These are phyloP conservation scores for Daldinia decipiens DNA, from an alignment of 495 filamentous ascomycete species.

Conservation along the genomic window DNA sequence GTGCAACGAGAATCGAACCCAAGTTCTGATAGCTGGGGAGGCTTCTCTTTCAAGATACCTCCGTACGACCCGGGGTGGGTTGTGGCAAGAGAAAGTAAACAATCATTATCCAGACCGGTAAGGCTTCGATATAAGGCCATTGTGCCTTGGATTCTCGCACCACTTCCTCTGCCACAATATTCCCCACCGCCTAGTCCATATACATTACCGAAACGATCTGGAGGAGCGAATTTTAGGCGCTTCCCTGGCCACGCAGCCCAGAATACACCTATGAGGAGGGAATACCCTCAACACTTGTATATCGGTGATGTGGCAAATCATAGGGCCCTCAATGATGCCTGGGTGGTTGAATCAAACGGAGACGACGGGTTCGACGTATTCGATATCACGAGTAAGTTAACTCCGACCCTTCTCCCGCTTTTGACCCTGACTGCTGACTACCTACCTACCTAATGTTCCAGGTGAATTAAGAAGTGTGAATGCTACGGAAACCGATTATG, in stretches of 20 bases:
- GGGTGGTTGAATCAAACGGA: slow-evolving; percentile 14
- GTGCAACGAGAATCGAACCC: background rate
- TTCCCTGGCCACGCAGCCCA: too few species aligned
- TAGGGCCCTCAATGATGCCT: slow-evolving; percentile 9
- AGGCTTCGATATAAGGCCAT: background rate
- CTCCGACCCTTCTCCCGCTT: background rate
- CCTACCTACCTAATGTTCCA: background rate
- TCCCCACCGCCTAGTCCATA: slow-evolving; percentile 5
- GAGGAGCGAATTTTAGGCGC: background rate
- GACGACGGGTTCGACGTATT: slow-evolving; percentile 7
- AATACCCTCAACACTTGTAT: slow-evolving; percentile 8
- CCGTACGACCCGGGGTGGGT: slow-evolving; percentile 13
- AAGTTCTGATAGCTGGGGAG: background rate
- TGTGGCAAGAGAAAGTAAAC: background rate
- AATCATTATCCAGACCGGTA: background rate
- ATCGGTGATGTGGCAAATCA: slow-evolving; percentile 18
- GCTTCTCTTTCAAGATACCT: slow-evolving; percentile 10
- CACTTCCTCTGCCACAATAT: background rate
- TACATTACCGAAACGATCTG: background rate
- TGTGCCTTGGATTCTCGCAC: background rate
- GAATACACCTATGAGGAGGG: background rate
- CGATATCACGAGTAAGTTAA: slow-evolving; percentile 15
- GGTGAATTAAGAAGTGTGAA: background rate
- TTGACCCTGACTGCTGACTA: background rate
- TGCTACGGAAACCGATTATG: slow-evolving; percentile 10